Evolutionary conservation across 495 filamentous ascomycete genomes (phyloP).

Genomic region (Astrothelium macrocarpum): DNA sequence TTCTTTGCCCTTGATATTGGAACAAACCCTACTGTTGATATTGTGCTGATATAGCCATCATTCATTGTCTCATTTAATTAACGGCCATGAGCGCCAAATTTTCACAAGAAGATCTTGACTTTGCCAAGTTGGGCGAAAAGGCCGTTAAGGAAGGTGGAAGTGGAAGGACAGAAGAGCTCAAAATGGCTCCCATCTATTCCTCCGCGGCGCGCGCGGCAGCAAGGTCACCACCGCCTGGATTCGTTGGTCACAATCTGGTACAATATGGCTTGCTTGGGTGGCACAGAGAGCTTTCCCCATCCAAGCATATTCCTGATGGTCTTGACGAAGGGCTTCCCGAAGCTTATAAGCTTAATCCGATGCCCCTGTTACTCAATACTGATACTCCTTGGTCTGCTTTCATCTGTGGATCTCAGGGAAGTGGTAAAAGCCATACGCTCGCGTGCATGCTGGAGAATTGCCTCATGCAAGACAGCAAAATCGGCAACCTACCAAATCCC

Average conservation of each 20-base stretch:
- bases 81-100: not conserved
- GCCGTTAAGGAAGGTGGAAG: not conserved
- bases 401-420: slow-evolving; percentile 69
- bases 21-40: not conserved
- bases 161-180: not conserved
- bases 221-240: not conserved
- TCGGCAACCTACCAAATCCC: slow-evolving; percentile 38
- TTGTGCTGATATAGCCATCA: not conserved
- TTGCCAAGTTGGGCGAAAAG: not conserved
- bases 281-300: not conserved
- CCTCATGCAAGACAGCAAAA: slow-evolving; percentile 35
- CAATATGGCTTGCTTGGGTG: slow-evolving; percentile 18
- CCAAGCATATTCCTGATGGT: not conserved
- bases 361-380: slow-evolving; percentile 52
- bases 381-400: slow-evolving; percentile 59
- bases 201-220: not conserved
- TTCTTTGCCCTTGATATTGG: not conserved
- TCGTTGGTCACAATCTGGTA: not conserved
- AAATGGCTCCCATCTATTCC: not conserved
- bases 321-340: not conserved
- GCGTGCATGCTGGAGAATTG: slow-evolving; percentile 62
- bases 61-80: no score
- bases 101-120: not conserved
- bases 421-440: slow-evolving; percentile 66
- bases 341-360: not conserved